These are phyloP conservation scores for Parsonsia alboflavescens DNA, from an alignment of 257 asterid species.

Conservation along the genomic window DNA sequence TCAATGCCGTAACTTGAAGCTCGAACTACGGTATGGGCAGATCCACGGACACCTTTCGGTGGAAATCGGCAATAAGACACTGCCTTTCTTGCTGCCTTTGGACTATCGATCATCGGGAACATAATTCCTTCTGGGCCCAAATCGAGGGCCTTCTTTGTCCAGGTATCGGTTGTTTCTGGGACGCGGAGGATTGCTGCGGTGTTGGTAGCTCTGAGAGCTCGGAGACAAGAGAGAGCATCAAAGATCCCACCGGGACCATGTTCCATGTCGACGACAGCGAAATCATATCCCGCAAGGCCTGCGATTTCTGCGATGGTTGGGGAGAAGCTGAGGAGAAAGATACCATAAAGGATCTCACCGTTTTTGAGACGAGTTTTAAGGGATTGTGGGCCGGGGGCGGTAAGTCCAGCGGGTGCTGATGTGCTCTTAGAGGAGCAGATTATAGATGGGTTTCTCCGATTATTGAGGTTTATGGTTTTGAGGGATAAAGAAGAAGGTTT, in stretches of 20 bases:
- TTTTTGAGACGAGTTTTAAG: conserved; percentile 60
- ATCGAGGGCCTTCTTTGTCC: conserved; percentile 87
- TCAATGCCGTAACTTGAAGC: conserved; percentile 72
- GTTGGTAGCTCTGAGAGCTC: conserved; percentile 58
- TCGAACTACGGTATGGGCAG: conserved; percentile 75
- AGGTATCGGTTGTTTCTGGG: conserved; percentile 62
- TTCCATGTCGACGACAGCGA: conserved; percentile 83
- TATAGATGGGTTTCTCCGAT: conserved; percentile 8
- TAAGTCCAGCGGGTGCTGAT: conserved; percentile 16
- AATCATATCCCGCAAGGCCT: conserved; percentile 73
- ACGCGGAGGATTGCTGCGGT: conserved; percentile 73
- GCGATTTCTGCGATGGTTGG: conserved; percentile 77
- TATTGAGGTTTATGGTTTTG: conserved; percentile 25
- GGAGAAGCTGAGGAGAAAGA: conserved; percentile 71
- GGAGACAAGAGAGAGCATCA: conserved; percentile 69
- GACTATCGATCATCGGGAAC: conserved; percentile 84
- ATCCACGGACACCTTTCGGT: conserved; percentile 69
- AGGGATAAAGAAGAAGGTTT: conserved; percentile 17
- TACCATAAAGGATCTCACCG: conserved; percentile 72
- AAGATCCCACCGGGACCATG: conserved; percentile 81
- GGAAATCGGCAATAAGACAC: conserved; percentile 74
- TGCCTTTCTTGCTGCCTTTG: conserved; percentile 60
- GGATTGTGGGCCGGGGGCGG: conserved; percentile 22
- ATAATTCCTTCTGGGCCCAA: conserved; percentile 85
- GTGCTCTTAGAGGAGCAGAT: conserved; percentile 19